Conservation (phyloP, 176 grass and related monocot species). For the Phyllostachys edulis region DNA sequence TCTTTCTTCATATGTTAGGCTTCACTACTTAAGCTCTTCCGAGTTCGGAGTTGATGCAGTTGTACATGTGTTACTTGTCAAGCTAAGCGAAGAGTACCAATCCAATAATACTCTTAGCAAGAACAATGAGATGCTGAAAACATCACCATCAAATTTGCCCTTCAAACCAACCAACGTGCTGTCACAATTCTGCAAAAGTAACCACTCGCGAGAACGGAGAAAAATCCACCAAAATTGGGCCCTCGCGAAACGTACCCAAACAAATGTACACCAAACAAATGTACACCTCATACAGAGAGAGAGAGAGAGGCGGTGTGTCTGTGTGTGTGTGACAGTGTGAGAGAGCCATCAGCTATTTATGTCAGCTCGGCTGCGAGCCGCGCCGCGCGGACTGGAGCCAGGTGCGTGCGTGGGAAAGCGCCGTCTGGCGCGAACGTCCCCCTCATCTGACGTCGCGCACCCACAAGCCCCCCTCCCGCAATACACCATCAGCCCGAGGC, state of each 20-base stretch:
- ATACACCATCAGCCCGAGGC: background rate
- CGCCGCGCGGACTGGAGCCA: background rate
- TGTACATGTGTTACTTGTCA: background rate
- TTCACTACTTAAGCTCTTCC: background rate
- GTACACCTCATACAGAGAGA: background rate
- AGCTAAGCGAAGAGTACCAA: background rate
- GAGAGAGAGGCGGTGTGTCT: no score
- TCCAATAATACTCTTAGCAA: background rate
- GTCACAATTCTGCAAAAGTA: constrained; percentile 31
- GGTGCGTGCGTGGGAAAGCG: background rate
- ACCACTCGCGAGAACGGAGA: background rate
- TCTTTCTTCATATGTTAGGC: background rate
- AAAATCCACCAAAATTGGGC: background rate
- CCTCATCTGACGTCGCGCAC: constrained; percentile 27
- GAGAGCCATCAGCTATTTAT: background rate
- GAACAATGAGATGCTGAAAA: background rate
- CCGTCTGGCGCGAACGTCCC: background rate
- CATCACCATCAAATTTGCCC: background rate
- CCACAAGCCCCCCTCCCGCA: background rate
- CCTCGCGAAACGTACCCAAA: background rate
- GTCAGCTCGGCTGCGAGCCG: background rate
- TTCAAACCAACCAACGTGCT: background rate
- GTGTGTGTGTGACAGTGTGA: no score
- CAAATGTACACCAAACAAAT: background rate
- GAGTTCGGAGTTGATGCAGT: background rate